phyloP scores from a whole-genome alignment of 257 asterid genomes.

The Fraxinus quadrangulata region DNA sequence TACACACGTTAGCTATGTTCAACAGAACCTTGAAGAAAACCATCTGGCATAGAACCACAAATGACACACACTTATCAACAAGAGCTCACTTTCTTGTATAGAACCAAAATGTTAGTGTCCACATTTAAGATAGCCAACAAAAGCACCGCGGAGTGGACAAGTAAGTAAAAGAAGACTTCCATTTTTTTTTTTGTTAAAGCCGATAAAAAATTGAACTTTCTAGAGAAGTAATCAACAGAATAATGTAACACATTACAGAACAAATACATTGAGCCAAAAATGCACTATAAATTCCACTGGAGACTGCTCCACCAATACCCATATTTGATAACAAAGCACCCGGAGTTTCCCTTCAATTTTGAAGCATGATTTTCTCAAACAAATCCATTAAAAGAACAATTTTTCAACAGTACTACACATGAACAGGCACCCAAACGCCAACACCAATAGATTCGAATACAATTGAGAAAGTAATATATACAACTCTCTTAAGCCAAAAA shows the following conservation, averaged over 20 bases:
- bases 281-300: background rate
- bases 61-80: background rate
- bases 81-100: slow-evolving; percentile 3
- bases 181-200: background rate
- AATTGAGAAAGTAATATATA: background rate
- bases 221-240: background rate
- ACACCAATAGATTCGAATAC: background rate
- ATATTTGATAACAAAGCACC: slow-evolving; percentile 18
- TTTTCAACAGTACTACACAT: background rate
- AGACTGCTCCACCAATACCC: background rate
- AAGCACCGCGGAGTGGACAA: background rate
- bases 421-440: background rate
- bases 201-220: background rate
- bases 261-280: background rate
- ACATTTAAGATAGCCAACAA: background rate
- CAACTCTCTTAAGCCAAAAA: background rate
- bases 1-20: no score
- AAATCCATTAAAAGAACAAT: background rate
- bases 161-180: background rate
- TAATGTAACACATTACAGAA: background rate
- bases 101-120: background rate
- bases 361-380: background rate
- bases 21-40: no score
- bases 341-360: slow-evolving; percentile 8
- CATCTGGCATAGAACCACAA: no score